phyloP scores from a whole-genome alignment of 495 filamentous ascomycete species.

The Margaritispora aquatica region DNA sequence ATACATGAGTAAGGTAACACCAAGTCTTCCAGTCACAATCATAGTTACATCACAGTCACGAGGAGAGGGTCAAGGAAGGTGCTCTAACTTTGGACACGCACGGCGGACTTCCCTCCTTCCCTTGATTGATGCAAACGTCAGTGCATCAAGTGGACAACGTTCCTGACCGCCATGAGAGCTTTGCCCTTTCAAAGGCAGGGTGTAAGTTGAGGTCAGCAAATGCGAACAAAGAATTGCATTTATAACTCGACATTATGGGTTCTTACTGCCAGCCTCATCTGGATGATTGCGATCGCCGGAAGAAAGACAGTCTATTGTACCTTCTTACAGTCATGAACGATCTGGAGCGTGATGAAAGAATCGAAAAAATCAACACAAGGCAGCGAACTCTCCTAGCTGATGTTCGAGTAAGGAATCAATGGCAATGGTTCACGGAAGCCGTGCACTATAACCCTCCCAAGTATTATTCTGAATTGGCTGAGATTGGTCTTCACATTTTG shows the following conservation, averaged over 20 bases:
- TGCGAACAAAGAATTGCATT: neutral
- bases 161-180: neutral
- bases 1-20: neutral
- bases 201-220: neutral
- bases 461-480: neutral
- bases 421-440: constrained; percentile 1
- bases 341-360: neutral
- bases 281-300: neutral
- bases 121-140: neutral
- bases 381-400: neutral
- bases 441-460: neutral
- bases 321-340: neutral
- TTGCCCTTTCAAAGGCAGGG: neutral
- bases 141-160: neutral
- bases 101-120: no score
- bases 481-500: constrained; percentile 1
- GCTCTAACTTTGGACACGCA: neutral
- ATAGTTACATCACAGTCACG: neutral
- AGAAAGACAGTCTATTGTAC: neutral
- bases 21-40: no score
- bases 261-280: neutral
- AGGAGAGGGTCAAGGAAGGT: neutral
- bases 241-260: neutral
- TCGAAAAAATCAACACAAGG: neutral
- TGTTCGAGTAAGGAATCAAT: neutral